Conservation (phyloP, 768 basidiomycete species). For the Leccinum longicurvipes region DNA sequence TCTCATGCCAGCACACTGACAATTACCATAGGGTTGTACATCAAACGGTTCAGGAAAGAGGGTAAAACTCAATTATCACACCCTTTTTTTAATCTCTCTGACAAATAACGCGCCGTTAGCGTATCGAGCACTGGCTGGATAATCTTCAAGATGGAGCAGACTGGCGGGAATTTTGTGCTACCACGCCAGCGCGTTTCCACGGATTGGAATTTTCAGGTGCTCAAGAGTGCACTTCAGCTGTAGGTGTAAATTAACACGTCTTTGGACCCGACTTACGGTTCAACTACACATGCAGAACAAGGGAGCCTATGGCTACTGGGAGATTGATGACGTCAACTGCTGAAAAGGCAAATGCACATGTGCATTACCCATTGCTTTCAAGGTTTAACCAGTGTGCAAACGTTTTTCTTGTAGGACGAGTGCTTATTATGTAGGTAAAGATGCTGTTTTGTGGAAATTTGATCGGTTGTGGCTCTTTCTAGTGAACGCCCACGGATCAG, state of each 20-base stretch:
- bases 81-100: neutral
- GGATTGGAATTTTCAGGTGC: constrained; percentile 24
- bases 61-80: constrained; percentile 10
- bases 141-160: constrained; percentile 25
- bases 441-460: no score
- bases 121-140: constrained; percentile 28
- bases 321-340: neutral
- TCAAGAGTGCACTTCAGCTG: constrained; percentile 8
- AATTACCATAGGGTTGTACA: constrained; percentile 18
- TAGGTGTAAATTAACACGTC: neutral
- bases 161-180: constrained; percentile 33
- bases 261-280: neutral
- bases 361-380: no score
- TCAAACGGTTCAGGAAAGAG: constrained; percentile 26
- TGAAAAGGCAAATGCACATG: no score
- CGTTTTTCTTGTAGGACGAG: no score
- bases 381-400: no score
- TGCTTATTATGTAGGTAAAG: no score
- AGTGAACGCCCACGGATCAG: no score
- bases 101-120: constrained; percentile 5
- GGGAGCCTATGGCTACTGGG: neutral
- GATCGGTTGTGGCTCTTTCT: no score
- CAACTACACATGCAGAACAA: neutral
- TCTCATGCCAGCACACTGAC: no score
- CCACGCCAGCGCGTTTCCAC: constrained; percentile 28